These are phyloP conservation scores for Nicotiana tabacum DNA, from an alignment of 257 asterid genomes.

Conservation along the genomic window DNA sequence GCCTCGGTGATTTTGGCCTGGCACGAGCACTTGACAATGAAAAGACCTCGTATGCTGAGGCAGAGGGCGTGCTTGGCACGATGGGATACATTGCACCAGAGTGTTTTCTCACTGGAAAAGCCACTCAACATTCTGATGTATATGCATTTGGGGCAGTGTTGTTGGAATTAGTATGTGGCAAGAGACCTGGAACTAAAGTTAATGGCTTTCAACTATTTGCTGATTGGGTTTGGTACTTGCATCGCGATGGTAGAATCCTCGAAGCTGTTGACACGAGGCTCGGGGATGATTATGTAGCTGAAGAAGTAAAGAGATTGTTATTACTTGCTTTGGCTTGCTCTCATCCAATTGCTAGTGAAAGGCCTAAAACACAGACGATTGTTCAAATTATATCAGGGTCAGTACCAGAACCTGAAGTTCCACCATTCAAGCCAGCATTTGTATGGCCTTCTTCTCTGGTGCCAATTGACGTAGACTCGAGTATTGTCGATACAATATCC, in stretches of 20 bases:
- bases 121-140: background rate
- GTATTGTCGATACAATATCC: constrained; percentile 12
- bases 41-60: background rate
- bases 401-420: constrained; percentile 20
- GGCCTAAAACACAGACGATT: constrained; percentile 29
- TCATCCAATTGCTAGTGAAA: constrained; percentile 30
- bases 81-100: constrained; percentile 1
- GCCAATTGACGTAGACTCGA: constrained; percentile 11
- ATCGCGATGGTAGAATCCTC: background rate
- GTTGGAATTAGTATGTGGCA: background rate
- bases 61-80: background rate
- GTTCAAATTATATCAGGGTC: constrained; percentile 25
- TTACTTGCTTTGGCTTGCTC: constrained; percentile 40
- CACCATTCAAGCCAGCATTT: constrained; percentile 34
- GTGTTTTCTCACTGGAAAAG: background rate
- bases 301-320: constrained; percentile 29
- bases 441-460: constrained; percentile 27
- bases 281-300: constrained; percentile 20
- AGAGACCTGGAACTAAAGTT: background rate
- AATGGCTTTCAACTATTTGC: background rate
- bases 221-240: background rate
- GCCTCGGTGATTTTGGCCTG: background rate
- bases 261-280: background rate
- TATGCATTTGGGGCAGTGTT: background rate
- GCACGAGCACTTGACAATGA: background rate